Evolutionary conservation across 2,329 filamentous ascomycete genomes (phyloP).

Genomic region (Diplodia scrobiculata): DNA sequence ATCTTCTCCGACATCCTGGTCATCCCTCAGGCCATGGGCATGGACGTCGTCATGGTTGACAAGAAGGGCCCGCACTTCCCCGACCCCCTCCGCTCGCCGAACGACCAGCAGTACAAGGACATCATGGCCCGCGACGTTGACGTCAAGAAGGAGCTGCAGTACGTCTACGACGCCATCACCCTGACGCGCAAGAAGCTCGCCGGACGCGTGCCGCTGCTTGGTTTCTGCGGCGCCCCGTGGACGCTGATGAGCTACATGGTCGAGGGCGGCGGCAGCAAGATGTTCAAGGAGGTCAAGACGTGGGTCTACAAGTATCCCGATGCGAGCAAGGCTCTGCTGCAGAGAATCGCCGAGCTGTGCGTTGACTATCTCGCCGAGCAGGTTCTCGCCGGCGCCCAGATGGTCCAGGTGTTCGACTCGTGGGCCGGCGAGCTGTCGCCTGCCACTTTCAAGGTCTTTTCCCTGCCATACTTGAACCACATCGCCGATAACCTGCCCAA

Average conservation of each 20-base stretch:
- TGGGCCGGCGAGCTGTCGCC: slow-evolving; percentile 96
- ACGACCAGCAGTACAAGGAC: slow-evolving; percentile 78
- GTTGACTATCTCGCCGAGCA: slow-evolving; percentile 93
- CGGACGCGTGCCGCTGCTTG: slow-evolving; percentile 87
- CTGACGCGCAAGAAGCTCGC: slow-evolving; percentile 84
- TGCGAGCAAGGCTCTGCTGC: slow-evolving; percentile 76
- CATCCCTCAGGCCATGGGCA: slow-evolving; percentile 95
- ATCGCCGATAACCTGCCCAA: slow-evolving; percentile 80
- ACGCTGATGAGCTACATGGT: slow-evolving; percentile 99
- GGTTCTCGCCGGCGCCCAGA: slow-evolving; percentile 88
- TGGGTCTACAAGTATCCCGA: slow-evolving; percentile 91
- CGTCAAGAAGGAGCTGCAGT: slow-evolving; percentile 80
- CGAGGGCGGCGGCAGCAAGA: slow-evolving; percentile 91
- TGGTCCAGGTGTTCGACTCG: slow-evolving; percentile 96
- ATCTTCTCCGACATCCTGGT: slow-evolving; percentile 99
- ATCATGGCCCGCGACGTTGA: slow-evolving; percentile 79
- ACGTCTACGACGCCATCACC: slow-evolving; percentile 95
- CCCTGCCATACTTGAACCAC: slow-evolving; percentile 80
- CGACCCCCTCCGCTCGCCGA: slow-evolving; percentile 73
- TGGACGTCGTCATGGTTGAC: slow-evolving; percentile 98
- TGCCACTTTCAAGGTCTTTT: slow-evolving; percentile 77
- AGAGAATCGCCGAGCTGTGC: slow-evolving; percentile 91
- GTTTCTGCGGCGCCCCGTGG: slow-evolving; percentile 97
- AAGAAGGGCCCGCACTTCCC: slow-evolving; percentile 97
- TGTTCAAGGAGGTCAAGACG: slow-evolving; percentile 91